Evolutionary conservation across 768 basidiomycete species (phyloP), one percentile per base, ranked within the genome.

Genomic region (Trametopsis cervina): DNA sequence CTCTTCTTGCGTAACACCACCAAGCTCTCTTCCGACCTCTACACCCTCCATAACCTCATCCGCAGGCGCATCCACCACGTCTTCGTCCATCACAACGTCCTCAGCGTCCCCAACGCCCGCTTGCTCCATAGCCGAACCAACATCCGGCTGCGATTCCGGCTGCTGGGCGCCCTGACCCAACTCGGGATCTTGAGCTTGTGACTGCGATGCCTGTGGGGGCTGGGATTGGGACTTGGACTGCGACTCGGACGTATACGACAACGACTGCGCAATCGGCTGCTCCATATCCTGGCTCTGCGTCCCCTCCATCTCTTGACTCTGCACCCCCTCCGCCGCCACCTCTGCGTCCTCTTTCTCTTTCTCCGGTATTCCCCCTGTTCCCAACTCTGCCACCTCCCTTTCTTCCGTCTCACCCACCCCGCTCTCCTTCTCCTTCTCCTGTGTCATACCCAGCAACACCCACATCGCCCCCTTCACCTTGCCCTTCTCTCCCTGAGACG

Each of bases 401-500:
- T n/a, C n/a, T 44, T 25, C 12, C 21, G 6, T 25, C 42, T 40
- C 40, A 11, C 21, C 20, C 11, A 40, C 40, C 12, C 9, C 40
- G 10, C 20, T 25, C 10, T 15, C n/a, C 23, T 10, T 20, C 42
- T 21, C 11, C 10, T 10, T 5, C 22, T 17, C 21, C 9, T 24
- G 12, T 24, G n/a, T 20, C 12, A 15, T 13, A 10, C 26, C 23
- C 10, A 23, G 23, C n/a, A 29, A 21, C 21, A 27, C 12, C 26
- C 25, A 44, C 26, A 44, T 7, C 15, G 21, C 9, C 17, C 21
- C 12, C 24, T 12, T n/a, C 7, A 21, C 21, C 24, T 29, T 15
- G 22, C 11, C 22, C 26, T 10, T 4, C 13, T 35, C 22, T 21
- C 35, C 23, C 18, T 40, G 23, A 26, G 60, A 58, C 29, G 67